These are phyloP conservation scores for Malassezia furfur DNA, from an alignment of 1,284 basidiomycete genomes.

Conservation along the genomic window DNA sequence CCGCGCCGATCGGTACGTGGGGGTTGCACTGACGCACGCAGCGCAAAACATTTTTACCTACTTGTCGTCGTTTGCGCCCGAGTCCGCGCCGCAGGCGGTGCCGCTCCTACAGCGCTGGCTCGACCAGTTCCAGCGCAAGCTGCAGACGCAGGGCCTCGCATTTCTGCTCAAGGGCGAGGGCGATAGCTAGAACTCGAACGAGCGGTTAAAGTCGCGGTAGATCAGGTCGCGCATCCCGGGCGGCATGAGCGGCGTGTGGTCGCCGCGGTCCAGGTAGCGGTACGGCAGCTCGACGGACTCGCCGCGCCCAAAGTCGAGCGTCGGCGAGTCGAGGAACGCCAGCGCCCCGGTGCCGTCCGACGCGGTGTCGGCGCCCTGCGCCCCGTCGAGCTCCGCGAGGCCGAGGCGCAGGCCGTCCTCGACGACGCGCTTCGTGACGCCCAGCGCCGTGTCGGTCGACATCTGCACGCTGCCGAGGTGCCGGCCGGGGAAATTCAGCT, in stretches of 20 bases:
- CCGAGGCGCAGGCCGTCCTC: conserved; percentile 54
- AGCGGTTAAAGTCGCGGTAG: conserved; percentile 16
- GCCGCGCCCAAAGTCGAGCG: conserved; percentile 36
- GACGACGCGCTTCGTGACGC: conserved; percentile 79
- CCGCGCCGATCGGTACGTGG: conserved; percentile 39
- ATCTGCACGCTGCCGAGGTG: conserved; percentile 63
- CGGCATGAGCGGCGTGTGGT: conserved; percentile 12
- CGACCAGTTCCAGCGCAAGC: conserved; percentile 43
- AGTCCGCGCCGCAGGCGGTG: conserved; percentile 42
- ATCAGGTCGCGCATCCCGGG: conserved; percentile 18
- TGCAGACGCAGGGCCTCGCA: conserved; percentile 30
- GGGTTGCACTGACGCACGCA: conserved; percentile 8
- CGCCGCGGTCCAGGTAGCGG: conserved; percentile 12
- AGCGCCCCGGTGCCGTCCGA: conserved; percentile 15
- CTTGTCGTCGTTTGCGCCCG: conserved; percentile 41
- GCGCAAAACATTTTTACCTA: conserved; percentile 41
- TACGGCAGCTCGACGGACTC: conserved; percentile 28
- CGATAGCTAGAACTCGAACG: conserved; percentile 14
- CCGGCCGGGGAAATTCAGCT: conserved; percentile 65
- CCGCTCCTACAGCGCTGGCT: conserved; percentile 45
- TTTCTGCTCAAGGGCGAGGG: conserved; percentile 31
- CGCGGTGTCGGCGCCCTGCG: conserved; percentile 11
- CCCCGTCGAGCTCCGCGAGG: conserved; percentile 12
- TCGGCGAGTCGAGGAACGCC: conserved; percentile 37
- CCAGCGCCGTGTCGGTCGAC: conserved; percentile 95